These are phyloP conservation scores for Vicia villosa DNA, from an alignment of 306 rosid genomes.

Conservation along the genomic window DNA sequence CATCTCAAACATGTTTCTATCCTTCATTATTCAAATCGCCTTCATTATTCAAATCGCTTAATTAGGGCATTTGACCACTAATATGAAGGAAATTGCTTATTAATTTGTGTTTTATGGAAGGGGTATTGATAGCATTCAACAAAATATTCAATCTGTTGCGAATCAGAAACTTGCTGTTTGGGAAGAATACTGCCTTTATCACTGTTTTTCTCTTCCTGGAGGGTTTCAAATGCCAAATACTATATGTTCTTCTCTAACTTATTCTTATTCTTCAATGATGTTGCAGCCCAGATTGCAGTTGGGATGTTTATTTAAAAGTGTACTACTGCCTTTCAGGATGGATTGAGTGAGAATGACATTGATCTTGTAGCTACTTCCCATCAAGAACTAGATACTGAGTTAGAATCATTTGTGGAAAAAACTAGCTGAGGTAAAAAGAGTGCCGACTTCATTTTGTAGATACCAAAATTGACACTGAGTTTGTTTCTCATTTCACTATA, in stretches of 20 bases:
- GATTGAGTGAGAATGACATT: no score
- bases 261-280: no score
- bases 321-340: no score
- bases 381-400: no score
- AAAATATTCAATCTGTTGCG: conserved; percentile 56
- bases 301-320: no score
- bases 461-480: conserved; percentile 2
- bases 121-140: conserved; percentile 54
- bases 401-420: no score
- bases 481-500: not conserved
- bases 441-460: no score
- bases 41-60: not conserved
- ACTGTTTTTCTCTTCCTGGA: conserved; percentile 72
- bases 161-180: conserved; percentile 66
- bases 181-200: conserved; percentile 72
- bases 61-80: not conserved
- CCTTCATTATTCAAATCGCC: no score
- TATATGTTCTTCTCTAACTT: conserved; percentile 46
- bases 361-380: no score
- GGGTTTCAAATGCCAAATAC: conserved; percentile 60
- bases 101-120: conserved; percentile 39
- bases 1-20: conserved; percentile 56
- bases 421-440: conserved; percentile 40
- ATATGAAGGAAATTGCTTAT: not conserved
- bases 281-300: no score